A percentile compares a stretch with the other conserved stretches of the same genome.
Evolutionary conservation across 768 basidiomycete genomes (phyloP).

Genomic region (Mycena chlorophos): DNA sequence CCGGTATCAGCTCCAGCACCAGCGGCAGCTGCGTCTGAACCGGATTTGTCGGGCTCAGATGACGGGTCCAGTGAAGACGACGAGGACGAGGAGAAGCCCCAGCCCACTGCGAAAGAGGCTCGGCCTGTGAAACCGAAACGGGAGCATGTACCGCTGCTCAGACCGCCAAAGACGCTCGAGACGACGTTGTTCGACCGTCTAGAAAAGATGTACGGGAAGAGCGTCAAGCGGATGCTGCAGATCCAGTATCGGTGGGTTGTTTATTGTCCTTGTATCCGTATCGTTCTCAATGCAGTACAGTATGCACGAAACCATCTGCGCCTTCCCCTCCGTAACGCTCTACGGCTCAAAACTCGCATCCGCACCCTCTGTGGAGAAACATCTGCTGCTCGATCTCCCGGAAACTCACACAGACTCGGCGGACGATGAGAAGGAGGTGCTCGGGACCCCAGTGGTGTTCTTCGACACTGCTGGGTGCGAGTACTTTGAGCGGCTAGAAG

Average conservation of each 20-base stretch:
- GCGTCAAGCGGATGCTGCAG: conserved; percentile 83
- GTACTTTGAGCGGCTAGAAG: conserved; percentile 83
- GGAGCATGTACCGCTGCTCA: conserved; percentile 30
- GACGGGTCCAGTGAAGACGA: background rate
- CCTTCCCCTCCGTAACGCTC: conserved; percentile 81
- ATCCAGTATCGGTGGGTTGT: conserved; percentile 79
- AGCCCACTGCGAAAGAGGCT: conserved; percentile 17
- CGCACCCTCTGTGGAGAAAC: conserved; percentile 66
- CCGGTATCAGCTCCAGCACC: conserved; percentile 1
- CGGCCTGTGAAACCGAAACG: conserved; percentile 13
- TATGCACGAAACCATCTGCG: conserved; percentile 85
- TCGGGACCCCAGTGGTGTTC: conserved; percentile 83
- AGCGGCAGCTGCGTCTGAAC: conserved; percentile 13
- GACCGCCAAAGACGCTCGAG: conserved; percentile 74
- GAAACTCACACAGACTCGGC: conserved; percentile 51
- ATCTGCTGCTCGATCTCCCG: conserved; percentile 72
- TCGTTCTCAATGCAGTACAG: conserved; percentile 36
- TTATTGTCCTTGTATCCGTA: background rate
- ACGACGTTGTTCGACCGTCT: conserved; percentile 91
- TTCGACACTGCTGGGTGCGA: conserved; percentile 95
- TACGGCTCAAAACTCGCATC: conserved; percentile 74
- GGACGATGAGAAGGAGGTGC: conserved; percentile 69
- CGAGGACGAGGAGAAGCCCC: conserved; percentile 13
- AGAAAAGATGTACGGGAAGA: conserved; percentile 81
- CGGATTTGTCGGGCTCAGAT: conserved; percentile 9